phyloP scores from a whole-genome alignment of 2,329 filamentous ascomycete species.

The Colletotrichum sp. region DNA sequence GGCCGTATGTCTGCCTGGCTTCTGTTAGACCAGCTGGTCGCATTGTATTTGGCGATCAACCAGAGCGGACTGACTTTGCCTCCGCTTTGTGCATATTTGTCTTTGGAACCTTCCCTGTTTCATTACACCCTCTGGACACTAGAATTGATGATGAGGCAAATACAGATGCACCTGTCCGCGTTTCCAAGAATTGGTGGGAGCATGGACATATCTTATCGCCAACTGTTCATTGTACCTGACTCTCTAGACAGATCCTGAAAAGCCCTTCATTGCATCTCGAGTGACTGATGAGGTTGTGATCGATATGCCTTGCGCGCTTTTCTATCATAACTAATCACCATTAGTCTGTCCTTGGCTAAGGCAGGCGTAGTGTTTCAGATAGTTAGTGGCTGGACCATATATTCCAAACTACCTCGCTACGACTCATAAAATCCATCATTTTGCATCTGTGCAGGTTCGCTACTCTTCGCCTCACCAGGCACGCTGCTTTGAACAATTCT shows the following conservation, averaged over 20 bases:
- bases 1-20: background rate
- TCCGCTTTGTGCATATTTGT: background rate
- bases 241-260: background rate
- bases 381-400: background rate
- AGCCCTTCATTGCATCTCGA: background rate
- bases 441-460: too few species aligned
- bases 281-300: background rate
- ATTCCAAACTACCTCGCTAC: too few species aligned
- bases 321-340: background rate
- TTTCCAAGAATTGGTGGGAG: background rate
- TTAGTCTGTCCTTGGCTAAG: background rate
- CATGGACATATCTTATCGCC: fast-evolving
- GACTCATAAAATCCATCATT: fast-evolving
- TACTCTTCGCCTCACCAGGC: too few species aligned
- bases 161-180: fast-evolving
- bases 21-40: background rate
- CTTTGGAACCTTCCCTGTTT: background rate
- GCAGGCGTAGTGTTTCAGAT: background rate
- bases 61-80: background rate
- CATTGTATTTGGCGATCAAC: background rate
- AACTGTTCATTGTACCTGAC: background rate
- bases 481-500: fast-evolving
- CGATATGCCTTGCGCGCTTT: too few species aligned
- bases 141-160: background rate
- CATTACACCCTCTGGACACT: background rate